A percentile compares a stretch with the other conserved stretches of the same genome.
These are phyloP conservation scores for Lasiodiplodia gonubiensis DNA, from an alignment of 2,329 filamentous ascomycete genomes.

Conservation along the genomic window DNA sequence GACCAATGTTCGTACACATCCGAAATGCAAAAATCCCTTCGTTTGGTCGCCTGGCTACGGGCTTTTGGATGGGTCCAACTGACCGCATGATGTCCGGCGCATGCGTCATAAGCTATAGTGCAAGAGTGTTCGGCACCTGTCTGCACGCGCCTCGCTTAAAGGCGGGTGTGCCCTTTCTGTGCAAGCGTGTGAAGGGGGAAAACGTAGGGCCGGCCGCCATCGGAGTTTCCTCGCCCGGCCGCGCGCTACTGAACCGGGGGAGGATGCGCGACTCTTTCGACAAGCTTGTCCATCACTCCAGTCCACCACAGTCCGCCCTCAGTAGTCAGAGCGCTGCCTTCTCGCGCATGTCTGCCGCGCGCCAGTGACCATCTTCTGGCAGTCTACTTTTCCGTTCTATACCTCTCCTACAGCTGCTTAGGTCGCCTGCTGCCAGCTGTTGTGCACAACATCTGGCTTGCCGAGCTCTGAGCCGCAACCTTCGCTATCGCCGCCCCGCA, in stretches of 20 bases:
- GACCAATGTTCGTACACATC: background rate
- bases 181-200: conserved; percentile 2
- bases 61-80: background rate
- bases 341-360: conserved; percentile 13
- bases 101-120: background rate
- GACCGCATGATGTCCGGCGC: background rate
- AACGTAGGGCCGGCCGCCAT: conserved; percentile 10
- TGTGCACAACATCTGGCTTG: conserved; percentile 18
- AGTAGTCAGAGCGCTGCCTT: conserved; percentile 10
- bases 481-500: conserved; percentile 12
- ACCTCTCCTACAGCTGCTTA: background rate
- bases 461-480: conserved; percentile 22
- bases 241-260: conserved; percentile 25
- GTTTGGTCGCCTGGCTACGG: background rate
- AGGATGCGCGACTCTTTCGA: conserved; percentile 29
- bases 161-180: conserved; percentile 1
- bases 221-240: conserved; percentile 29
- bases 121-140: background rate
- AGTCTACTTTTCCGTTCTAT: background rate
- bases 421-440: conserved; percentile 9
- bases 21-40: background rate
- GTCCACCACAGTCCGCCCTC: conserved; percentile 1
- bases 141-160: conserved; percentile 18
- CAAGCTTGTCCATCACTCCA: conserved; percentile 22
- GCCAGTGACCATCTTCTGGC: background rate